Evolutionary conservation across 169 alveolate genomes (phyloP).

Genomic region (Plasmodium gaboni): DNA sequence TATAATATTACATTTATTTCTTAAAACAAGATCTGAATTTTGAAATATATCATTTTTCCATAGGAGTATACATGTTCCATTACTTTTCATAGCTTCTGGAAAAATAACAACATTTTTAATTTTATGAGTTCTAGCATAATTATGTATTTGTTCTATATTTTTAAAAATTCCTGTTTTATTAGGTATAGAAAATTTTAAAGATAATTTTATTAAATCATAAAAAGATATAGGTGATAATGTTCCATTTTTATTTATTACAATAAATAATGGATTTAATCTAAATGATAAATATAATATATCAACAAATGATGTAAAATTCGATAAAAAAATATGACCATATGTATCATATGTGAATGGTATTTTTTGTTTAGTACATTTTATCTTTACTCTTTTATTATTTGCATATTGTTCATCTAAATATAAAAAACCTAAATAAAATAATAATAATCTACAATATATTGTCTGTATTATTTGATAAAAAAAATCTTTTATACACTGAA

Average conservation of each 20-base stretch:
- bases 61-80: conserved; percentile 52
- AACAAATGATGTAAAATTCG: conserved; percentile 64
- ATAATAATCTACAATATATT: conserved; percentile 46
- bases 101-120: conserved; percentile 51
- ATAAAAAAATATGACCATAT: conserved; percentile 68
- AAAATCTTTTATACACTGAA: conserved; percentile 57
- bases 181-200: conserved; percentile 62
- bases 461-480: conserved; percentile 54
- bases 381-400: conserved; percentile 52
- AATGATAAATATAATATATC: conserved; percentile 67
- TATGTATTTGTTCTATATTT: conserved; percentile 60
- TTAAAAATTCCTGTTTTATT: conserved; percentile 49
- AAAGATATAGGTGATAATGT: conserved; percentile 46
- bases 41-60: conserved; percentile 68
- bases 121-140: conserved; percentile 51
- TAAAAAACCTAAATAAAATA: conserved; percentile 53
- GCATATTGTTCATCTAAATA: conserved; percentile 71
- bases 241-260: conserved; percentile 61
- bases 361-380: conserved; percentile 42
- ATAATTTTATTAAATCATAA: conserved; percentile 46
- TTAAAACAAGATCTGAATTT: conserved; percentile 38
- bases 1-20: conserved; percentile 46
- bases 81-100: conserved; percentile 73
- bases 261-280: conserved; percentile 54
- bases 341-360: conserved; percentile 59